Evolutionary conservation across 2,329 filamentous ascomycete species (phyloP).

Genomic region (Colletotrichum brevisporum): DNA sequence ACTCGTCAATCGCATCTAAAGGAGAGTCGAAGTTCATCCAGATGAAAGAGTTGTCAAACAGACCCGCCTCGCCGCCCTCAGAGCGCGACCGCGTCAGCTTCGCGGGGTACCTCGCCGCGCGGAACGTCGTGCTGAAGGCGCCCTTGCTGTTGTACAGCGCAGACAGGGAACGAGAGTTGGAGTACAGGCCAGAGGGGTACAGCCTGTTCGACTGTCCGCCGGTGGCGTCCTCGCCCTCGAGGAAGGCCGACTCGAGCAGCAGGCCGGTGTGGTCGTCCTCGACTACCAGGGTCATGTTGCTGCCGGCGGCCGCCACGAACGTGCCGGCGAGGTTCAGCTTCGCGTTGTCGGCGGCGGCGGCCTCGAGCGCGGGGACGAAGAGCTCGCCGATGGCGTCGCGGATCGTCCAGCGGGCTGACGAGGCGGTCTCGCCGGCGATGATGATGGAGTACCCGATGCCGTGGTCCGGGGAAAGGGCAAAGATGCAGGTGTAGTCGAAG

Average conservation of each 20-base stretch:
- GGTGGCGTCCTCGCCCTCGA: constrained; percentile 3
- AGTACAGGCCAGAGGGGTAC: background rate
- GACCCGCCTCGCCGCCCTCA: too few relatives aligned
- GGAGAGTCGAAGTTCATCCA: too few relatives aligned
- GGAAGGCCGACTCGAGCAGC: constrained; percentile 4
- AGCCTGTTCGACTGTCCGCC: too few relatives aligned
- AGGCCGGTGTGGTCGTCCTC: constrained; percentile 27
- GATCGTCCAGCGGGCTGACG: constrained; percentile 16
- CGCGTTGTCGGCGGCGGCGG: constrained; percentile 42
- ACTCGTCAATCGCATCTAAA: too few relatives aligned
- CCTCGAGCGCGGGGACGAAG: constrained; percentile 44
- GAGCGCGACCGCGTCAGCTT: too few relatives aligned
- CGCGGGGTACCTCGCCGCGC: background rate
- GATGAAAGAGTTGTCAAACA: too few relatives aligned
- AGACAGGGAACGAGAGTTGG: background rate
- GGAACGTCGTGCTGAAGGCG: background rate
- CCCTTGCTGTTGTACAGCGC: constrained; percentile 3
- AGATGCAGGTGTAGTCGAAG: constrained; percentile 43
- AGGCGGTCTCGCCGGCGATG: too few relatives aligned
- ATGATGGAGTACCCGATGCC: too few relatives aligned
- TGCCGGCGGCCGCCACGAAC: constrained; percentile 20
- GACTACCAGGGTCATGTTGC: background rate
- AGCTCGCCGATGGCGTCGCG: constrained; percentile 42
- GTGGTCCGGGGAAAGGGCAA: too few relatives aligned
- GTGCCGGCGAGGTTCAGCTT: constrained; percentile 34